These are phyloP conservation scores for Cyanidiococcus yangmingshanensis DNA, from an alignment of 23 red algal genomes.

Conservation along the genomic window DNA sequence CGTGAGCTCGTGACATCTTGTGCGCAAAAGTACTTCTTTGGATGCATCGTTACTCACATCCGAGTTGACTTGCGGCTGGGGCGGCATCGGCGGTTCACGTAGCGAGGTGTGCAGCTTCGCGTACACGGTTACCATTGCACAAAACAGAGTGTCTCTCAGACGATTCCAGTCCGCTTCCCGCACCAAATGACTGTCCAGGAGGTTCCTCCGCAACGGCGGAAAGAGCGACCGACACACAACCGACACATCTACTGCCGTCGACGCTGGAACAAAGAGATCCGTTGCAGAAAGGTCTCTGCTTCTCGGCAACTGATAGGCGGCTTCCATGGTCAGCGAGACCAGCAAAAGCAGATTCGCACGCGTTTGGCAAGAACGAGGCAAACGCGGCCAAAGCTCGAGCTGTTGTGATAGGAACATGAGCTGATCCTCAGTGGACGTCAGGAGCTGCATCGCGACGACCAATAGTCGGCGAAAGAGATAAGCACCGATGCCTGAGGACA, in stretches of 20 bases:
- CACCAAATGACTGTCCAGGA: constrained; percentile 1
- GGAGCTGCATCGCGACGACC: background rate
- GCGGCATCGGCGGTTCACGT: background rate
- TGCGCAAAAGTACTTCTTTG: background rate
- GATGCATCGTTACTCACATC: too few relatives aligned
- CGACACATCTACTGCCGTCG: background rate
- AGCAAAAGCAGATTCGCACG: background rate
- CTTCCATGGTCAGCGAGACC: constrained; percentile 10
- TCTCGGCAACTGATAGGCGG: background rate
- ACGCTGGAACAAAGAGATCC: background rate
- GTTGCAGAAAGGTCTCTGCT: background rate
- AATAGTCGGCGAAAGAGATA: constrained; percentile 1
- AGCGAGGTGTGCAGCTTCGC: background rate
- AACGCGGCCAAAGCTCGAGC: background rate
- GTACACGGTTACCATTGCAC: background rate
- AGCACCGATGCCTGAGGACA: background rate
- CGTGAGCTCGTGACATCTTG: background rate
- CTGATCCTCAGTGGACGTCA: background rate
- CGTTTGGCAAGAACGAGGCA: background rate
- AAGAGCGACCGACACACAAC: background rate
- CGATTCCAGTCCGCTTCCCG: background rate
- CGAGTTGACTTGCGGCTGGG: background rate
- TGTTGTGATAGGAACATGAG: background rate
- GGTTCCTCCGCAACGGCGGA: constrained; percentile 7
- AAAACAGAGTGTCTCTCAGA: background rate